These are phyloP conservation scores for Effrenium voratum DNA, from an alignment of 73 alveolate species.

Conservation along the genomic window DNA sequence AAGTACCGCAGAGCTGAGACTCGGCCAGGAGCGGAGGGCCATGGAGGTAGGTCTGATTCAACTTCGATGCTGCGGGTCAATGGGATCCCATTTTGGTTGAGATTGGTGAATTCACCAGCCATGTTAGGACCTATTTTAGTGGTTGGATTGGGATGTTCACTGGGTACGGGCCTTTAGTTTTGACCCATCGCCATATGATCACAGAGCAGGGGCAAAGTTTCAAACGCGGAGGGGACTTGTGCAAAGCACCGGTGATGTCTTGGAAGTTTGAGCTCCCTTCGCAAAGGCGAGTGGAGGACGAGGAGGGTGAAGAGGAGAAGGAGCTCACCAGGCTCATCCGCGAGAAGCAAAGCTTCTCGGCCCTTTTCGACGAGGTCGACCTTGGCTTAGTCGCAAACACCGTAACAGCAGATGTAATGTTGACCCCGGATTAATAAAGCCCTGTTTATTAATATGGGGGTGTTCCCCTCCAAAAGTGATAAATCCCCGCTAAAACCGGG, in stretches of 20 bases:
- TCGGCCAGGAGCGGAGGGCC: no score
- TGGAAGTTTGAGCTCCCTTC: background rate
- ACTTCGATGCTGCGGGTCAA: background rate
- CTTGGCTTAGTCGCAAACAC: no score
- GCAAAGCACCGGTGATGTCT: background rate
- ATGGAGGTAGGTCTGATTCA: background rate
- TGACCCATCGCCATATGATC: background rate
- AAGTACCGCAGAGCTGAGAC: conserved; percentile 33
- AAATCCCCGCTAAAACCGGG: no score
- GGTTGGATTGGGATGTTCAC: background rate
- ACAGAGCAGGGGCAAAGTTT: background rate
- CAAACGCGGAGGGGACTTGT: background rate
- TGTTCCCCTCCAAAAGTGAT: no score
- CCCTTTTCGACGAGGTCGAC: no score
- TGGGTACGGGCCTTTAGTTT: background rate
- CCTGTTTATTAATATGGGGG: no score
- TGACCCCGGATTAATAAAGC: no score
- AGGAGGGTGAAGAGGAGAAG: conserved; percentile 69
- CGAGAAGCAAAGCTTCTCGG: conserved; percentile 77
- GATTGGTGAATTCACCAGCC: background rate
- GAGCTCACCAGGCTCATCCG: conserved; percentile 77
- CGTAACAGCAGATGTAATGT: no score
- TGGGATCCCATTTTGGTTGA: background rate
- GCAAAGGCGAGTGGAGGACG: conserved; percentile 41
- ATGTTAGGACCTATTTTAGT: background rate